Conservation (phyloP, 2,329 filamentous ascomycete species). For the Byssothecium circinans region DNA sequence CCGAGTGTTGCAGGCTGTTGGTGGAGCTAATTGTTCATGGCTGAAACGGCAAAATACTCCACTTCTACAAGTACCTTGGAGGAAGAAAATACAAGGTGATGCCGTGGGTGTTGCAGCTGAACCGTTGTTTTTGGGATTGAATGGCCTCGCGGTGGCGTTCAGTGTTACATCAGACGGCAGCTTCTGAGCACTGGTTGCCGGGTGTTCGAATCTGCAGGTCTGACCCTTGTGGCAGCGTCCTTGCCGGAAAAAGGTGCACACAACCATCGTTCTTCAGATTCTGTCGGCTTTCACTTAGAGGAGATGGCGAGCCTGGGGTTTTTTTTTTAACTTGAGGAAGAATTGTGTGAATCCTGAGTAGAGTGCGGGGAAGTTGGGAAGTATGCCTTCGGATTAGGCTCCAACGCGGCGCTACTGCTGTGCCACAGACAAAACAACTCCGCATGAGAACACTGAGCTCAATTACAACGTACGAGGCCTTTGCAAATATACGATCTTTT, state of each 20-base stretch:
- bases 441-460: too few species aligned
- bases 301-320: too few species aligned
- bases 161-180: too few species aligned
- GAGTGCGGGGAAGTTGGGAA: not conserved
- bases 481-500: too few species aligned
- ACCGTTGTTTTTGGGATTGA: not conserved
- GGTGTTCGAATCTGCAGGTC: constrained; percentile 1
- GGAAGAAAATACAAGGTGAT: constrained; percentile 6
- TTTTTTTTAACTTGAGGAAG: not conserved
- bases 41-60: constrained; percentile 5
- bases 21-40: not conserved
- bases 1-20: not conserved
- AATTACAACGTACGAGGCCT: too few species aligned
- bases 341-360: too few species aligned
- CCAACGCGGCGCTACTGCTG: not conserved
- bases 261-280: not conserved
- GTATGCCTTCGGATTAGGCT: not conserved
- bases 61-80: constrained; percentile 1
- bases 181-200: constrained; percentile 1
- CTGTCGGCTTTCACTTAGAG: too few species aligned
- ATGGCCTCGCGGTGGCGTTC: not conserved
- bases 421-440: too few species aligned
- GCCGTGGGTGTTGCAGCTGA: not conserved
- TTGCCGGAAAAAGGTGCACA: constrained; percentile 4
- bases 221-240: constrained; percentile 7